Evolutionary conservation across 805 yeast genomes (phyloP).

Genomic region (Cyberlindnera meyerae): DNA sequence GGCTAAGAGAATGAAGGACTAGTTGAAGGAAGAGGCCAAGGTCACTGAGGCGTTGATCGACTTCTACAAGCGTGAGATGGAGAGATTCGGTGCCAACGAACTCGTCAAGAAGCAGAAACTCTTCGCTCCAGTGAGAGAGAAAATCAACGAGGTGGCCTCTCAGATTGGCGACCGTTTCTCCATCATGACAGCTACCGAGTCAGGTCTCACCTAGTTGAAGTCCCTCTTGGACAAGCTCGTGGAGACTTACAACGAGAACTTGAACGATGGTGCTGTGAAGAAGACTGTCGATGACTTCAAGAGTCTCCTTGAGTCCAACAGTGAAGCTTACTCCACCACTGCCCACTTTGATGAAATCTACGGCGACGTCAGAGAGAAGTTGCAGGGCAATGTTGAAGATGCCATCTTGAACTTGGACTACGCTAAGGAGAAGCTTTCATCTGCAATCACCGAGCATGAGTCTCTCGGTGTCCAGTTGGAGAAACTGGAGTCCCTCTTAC

Average conservation of each 20-base stretch:
- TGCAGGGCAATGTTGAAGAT: constrained; percentile 1
- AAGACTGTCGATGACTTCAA: constrained; percentile 49
- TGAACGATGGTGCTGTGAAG: constrained; percentile 85
- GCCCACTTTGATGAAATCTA: constrained; percentile 1
- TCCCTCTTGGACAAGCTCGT: constrained; percentile 44
- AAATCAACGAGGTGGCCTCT: constrained; percentile 8
- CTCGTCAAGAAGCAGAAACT: constrained; percentile 6
- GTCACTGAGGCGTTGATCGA: constrained; percentile 5
- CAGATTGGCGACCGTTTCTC: constrained; percentile 17
- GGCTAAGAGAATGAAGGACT: constrained; percentile 22
- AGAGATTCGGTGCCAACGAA: constrained; percentile 3
- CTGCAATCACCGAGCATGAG: constrained; percentile 11
- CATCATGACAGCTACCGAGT: constrained; percentile 19
- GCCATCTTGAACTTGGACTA: constrained; percentile 2
- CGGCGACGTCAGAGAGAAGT: not conserved
- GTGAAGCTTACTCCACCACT: constrained; percentile 3
- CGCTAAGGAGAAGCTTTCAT: constrained; percentile 5
- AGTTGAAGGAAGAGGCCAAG: constrained; percentile 12
- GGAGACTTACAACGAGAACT: constrained; percentile 68
- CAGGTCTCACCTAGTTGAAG: constrained; percentile 23
- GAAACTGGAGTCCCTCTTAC: constrained; percentile 40
- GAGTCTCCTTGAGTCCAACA: constrained; percentile 8
- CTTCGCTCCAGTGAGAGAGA: constrained; percentile 13
- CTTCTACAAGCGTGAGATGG: constrained; percentile 10
- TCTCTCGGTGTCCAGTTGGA: constrained; percentile 19